Evolutionary conservation across 768 basidiomycete genomes (phyloP), one percentile per base, ranked within the genome.

Genomic region (Macrolepiota fuliginosa): DNA sequence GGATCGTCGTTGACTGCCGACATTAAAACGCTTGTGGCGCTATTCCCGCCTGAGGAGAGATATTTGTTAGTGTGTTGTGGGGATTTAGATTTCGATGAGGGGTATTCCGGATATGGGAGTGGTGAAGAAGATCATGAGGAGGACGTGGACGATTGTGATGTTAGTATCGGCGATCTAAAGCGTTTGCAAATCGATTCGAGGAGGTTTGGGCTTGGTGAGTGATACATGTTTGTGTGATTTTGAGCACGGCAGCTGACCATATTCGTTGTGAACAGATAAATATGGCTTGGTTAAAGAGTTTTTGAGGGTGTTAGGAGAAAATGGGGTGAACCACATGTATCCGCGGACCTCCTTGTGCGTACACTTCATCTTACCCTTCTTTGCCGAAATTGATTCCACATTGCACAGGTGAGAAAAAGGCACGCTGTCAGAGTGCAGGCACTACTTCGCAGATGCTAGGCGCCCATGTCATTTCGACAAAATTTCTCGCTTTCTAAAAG

Each of bases 241-340:
- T 63, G 35, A 54, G 50, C 15, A 19, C 15, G 27, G 29, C 36
- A 9, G 40, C 37, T 39, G 25, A 13, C 17, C 1, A 29, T 45
- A 35, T 58, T 12, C 22, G 50, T 29, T 17, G 0, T 37, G 35
- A 79, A 92, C 5, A 89, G 91, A n/a, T n/a, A n/a, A n/a, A n/a
- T n/a, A n/a, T n/a, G n/a, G n/a, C n/a, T n/a, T n/a, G n/a, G n/a
- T n/a, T 51, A 90, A 85, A 70, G 83, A 85, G 42, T 91, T 90
- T 69, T 90, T 90, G 24, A 83, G 83, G 7, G 82, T 90, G 22
- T 81, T 92, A 11, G 87, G 89, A 59, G 79, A 83, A 65, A 87
- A 88, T 66, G 83, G 84, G 11, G 87, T 93, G 69, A 90, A 91
- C 73, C 89, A 91, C n/a, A n/a, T n/a, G n/a, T n/a, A n/a, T n/a